Percentiles rank a stretch among this genome's conserved stretches.
Evolutionary conservation across 1,139 yeast species (phyloP).

Genomic region (Scheffersomyces insectosa): DNA sequence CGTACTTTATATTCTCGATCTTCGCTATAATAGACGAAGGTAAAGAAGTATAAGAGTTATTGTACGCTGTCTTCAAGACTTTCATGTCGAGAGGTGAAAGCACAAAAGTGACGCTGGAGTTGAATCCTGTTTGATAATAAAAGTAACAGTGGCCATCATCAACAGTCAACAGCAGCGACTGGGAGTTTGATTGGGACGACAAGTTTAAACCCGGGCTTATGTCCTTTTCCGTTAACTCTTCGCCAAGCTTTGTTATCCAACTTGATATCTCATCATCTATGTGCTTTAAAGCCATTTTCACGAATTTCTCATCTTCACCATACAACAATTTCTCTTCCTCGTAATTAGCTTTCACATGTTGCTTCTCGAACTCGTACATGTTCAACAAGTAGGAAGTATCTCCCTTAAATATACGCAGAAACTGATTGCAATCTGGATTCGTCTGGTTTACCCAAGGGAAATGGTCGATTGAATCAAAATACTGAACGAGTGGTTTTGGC

Average conservation of each 20-base stretch:
- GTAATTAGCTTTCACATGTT: conserved; percentile 44
- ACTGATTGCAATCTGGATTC: conserved; percentile 28
- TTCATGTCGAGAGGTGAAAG: conserved; percentile 79
- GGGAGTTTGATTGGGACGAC: neutral
- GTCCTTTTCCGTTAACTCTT: conserved; percentile 2
- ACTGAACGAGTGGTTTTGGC: conserved; percentile 47
- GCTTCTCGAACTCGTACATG: conserved; percentile 60
- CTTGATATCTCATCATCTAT: conserved; percentile 48
- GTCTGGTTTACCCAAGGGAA: conserved; percentile 31
- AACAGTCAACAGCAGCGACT: neutral
- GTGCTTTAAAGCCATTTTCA: conserved; percentile 54
- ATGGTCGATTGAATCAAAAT: conserved; percentile 25
- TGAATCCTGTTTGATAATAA: conserved; percentile 75
- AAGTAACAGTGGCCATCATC: conserved; percentile 21
- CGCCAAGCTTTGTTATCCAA: conserved; percentile 29
- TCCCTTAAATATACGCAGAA: conserved; percentile 64
- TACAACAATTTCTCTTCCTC: conserved; percentile 60
- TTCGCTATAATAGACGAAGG: conserved; percentile 65
- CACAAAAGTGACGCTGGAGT: conserved; percentile 63
- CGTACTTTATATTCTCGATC: conserved; percentile 70
- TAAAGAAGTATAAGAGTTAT: conserved; percentile 55
- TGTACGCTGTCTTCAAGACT: conserved; percentile 64
- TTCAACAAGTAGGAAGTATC: conserved; percentile 51
- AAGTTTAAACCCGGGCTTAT: too few species aligned
- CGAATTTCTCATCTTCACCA: conserved; percentile 60